These are phyloP conservation scores for Boletus pseudopeckii DNA, from an alignment of 768 basidiomycete species.

Conservation along the genomic window DNA sequence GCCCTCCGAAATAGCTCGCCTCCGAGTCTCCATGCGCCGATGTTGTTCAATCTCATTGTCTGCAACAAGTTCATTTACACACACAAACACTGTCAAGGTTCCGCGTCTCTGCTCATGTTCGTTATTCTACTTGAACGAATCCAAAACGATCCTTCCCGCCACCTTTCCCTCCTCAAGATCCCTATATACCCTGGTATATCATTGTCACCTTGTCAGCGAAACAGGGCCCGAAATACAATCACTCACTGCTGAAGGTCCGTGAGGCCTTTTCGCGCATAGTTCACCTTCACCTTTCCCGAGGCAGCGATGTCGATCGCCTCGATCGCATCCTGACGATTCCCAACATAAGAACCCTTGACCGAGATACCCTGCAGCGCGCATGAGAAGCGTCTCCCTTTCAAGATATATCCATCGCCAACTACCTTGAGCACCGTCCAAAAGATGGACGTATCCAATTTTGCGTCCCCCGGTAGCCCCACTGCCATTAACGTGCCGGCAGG, in stretches of 20 bases:
- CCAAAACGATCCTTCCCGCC: conserved; percentile 42
- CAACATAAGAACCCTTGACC: conserved; percentile 42
- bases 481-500: conserved; percentile 70
- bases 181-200: conserved; percentile 33
- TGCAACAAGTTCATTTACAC: background rate
- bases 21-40: background rate
- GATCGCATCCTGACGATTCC: conserved; percentile 79
- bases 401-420: background rate
- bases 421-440: conserved; percentile 72
- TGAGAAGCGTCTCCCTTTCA: background rate
- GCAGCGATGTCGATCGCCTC: conserved; percentile 81
- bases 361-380: conserved; percentile 20
- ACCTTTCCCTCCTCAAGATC: conserved; percentile 39
- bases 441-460: conserved; percentile 56
- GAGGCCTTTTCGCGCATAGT: conserved; percentile 45
- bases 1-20: background rate
- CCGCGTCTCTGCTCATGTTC: background rate
- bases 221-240: background rate
- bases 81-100: background rate
- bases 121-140: conserved; percentile 26
- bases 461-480: conserved; percentile 69
- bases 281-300: conserved; percentile 63
- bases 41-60: too few species aligned
- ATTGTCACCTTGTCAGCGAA: background rate
- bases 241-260: conserved; percentile 51